A percentile compares a stretch with the other conserved stretches of the same genome.
phyloP scores from a whole-genome alignment of 805 yeast species.

The Barnettozyma sp. region DNA sequence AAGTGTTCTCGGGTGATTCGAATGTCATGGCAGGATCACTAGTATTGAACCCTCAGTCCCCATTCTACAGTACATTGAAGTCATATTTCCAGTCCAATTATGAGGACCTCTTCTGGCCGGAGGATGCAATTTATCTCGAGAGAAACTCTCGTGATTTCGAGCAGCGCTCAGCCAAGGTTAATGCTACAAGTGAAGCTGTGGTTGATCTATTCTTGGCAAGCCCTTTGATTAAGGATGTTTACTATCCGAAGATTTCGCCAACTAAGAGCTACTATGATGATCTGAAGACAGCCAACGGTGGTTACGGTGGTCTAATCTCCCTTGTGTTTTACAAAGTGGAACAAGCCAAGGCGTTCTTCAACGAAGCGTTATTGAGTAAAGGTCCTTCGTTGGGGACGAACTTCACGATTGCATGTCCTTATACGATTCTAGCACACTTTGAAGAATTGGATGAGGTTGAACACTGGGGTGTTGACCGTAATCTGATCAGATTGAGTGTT shows the following conservation, averaged over 20 bases:
- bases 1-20: slow-evolving; percentile 89
- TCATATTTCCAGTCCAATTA: slow-evolving; percentile 43
- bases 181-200: slow-evolving; percentile 48
- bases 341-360: slow-evolving; percentile 69
- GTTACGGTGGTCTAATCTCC: slow-evolving; percentile 84
- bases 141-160: slow-evolving; percentile 89
- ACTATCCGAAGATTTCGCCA: slow-evolving; percentile 55
- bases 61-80: slow-evolving; percentile 43
- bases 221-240: slow-evolving; percentile 52
- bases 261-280: slow-evolving; percentile 63
- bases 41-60: slow-evolving; percentile 64
- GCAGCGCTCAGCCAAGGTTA: slow-evolving; percentile 46
- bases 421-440: slow-evolving; percentile 80
- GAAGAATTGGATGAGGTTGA: slow-evolving; percentile 73
- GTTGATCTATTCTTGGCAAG: slow-evolving; percentile 45
- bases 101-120: slow-evolving; percentile 83
- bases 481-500: slow-evolving; percentile 72
- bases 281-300: slow-evolving; percentile 62
- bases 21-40: slow-evolving; percentile 94
- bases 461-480: slow-evolving; percentile 75
- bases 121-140: slow-evolving; percentile 88
- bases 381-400: slow-evolving; percentile 92
- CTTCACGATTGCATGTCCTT: slow-evolving; percentile 85
- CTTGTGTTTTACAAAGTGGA: slow-evolving; percentile 57
- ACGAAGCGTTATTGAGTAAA: slow-evolving; percentile 62